Base-by-base conservation (phyloP, 139 green algal genomes). In the Edaphochlamys debaryana region DNA sequence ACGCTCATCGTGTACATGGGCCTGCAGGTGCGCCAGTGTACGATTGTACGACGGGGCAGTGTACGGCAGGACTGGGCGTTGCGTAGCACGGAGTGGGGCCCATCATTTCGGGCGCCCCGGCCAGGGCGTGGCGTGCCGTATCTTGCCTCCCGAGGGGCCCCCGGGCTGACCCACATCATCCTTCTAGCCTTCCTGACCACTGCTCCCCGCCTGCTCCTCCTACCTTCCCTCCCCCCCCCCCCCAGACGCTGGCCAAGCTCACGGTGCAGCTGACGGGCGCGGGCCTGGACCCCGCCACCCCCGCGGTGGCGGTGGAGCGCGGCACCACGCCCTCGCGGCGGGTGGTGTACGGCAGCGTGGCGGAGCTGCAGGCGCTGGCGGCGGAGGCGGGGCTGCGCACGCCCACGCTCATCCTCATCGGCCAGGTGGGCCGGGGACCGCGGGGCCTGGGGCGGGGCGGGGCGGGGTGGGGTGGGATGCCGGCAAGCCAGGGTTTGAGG, bases 1-100 rank as follows among this genome's bases (percentile, higher is more conserved):
- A 99, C 98, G 8, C 94, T 99, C 7, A 94, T 99, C 1, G 92
- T 99, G 13, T 99, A 99, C 92, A 99, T 99, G 98, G 97, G 97
- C 2, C 91, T 99, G 36, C 84, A 89, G 79, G 85, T n/a, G n/a
- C n/a, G n/a, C n/a, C n/a, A n/a, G n/a, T 89, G 69, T 27, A n/a
- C n/a, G 69, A n/a, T n/a, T n/a, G n/a, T n/a, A n/a, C n/a, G 20
- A 58, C 50, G 17, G 20, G 17, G 20, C 50, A 58, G 17, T 20
- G 50, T 58, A 58, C 50, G 50, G 50, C 20, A 58, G 17, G 50
- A 20, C 50, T 58, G 50, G 17, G 50, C 20, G 20, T 58, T 58
- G 20, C 17, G 50, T 25, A 20, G 17, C 50, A 58, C 17, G n/a
- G n/a, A n/a, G n/a, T n/a, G n/a, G n/a, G n/a, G n/a, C n/a, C n/a